A percentile compares a stretch with the other conserved stretches of the same genome.
Evolutionary conservation across 176 grass and related monocot genomes (phyloP).

Genomic region (Lolium multiflorum): DNA sequence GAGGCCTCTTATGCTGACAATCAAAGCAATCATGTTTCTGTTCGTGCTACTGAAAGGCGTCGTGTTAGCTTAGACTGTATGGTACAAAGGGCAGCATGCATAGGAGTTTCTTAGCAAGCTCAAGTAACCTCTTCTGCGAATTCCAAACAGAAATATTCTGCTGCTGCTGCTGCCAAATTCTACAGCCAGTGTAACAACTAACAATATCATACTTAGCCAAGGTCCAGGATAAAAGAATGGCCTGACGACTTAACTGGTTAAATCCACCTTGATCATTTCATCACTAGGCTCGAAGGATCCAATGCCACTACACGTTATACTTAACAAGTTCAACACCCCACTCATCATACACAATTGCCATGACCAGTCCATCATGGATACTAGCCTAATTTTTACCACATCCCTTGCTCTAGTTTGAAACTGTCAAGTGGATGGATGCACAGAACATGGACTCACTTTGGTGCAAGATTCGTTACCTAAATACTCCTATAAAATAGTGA

Average conservation of each 20-base stretch:
- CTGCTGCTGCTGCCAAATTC: background rate
- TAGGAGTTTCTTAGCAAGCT: background rate
- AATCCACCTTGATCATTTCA: conserved; percentile 6
- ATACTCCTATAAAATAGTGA: background rate
- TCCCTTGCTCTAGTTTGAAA: background rate
- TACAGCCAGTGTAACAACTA: background rate
- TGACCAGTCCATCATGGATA: background rate
- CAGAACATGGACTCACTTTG: background rate
- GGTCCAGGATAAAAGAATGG: background rate
- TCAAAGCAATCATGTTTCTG: background rate
- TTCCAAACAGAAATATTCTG: background rate
- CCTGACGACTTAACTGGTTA: background rate
- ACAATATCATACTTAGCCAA: background rate
- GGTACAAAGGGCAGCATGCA: background rate
- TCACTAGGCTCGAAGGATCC: background rate
- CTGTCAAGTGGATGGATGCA: background rate
- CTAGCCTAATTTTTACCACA: background rate
- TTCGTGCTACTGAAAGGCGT: background rate
- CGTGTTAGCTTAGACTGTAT: conserved; percentile 5
- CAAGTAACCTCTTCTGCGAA: background rate
- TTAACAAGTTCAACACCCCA: background rate
- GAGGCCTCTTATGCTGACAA: background rate
- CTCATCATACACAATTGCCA: background rate
- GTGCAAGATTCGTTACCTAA: background rate
- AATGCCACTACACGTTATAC: background rate